Conservation (phyloP, 169 alveolate genomes). For the Perkinsus marinus region DNA sequence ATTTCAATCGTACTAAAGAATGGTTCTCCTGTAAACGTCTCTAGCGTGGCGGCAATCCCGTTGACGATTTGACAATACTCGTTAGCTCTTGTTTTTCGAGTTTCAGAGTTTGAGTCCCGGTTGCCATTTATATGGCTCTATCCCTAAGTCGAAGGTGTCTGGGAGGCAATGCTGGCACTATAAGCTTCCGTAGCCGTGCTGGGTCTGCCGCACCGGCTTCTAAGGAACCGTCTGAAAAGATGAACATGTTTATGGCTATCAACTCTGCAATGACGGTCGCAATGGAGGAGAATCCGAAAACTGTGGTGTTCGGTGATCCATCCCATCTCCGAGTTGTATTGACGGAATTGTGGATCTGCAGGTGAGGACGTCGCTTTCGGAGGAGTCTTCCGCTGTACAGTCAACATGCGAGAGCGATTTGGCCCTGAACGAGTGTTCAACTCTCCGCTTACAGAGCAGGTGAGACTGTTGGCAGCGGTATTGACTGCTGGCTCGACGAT, state of each 20-base stretch:
- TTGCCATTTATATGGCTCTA: not conserved
- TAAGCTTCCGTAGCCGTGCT: not conserved
- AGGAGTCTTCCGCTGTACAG: slow-evolving; percentile 92
- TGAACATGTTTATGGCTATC: slow-evolving; percentile 81
- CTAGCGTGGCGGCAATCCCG: no score
- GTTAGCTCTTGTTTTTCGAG: no score
- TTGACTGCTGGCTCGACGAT: not conserved
- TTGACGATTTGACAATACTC: no score
- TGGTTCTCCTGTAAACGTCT: no score
- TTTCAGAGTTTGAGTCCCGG: not conserved
- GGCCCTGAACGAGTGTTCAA: slow-evolving; percentile 82
- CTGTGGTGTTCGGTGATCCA: slow-evolving; percentile 7
- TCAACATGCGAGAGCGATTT: slow-evolving; percentile 76
- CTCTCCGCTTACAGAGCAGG: slow-evolving; percentile 89
- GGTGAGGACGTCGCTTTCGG: slow-evolving; percentile 98
- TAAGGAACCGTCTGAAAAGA: slow-evolving; percentile 33
- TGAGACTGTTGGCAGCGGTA: slow-evolving; percentile 1
- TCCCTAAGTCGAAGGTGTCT: not conserved
- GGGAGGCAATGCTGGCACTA: not conserved
- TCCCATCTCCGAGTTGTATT: not conserved
- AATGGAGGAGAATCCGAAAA: slow-evolving; percentile 73
- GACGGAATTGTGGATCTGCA: not conserved
- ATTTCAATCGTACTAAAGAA: no score
- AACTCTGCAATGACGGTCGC: slow-evolving; percentile 80
- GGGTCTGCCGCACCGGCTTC: not conserved